A percentile compares a stretch with the other conserved stretches of the same genome.
phyloP scores from a whole-genome alignment of 2,329 filamentous ascomycete species.

The Rutstroemia sp. region DNA sequence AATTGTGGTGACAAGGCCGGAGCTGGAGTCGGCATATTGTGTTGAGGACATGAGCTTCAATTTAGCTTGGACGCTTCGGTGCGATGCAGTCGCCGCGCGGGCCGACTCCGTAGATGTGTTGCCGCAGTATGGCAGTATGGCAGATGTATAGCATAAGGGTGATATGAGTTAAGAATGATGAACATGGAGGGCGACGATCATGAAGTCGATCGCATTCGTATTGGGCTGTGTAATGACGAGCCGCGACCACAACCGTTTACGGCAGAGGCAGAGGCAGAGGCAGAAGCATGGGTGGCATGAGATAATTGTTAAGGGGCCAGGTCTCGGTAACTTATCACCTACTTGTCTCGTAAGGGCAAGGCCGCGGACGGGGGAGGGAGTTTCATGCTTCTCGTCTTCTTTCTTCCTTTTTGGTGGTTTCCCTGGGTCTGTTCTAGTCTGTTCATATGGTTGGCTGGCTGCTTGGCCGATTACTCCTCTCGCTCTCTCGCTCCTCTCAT shows the following conservation, averaged over 20 bases:
- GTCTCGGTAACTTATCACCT: neutral
- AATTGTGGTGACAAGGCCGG: constrained; percentile 32
- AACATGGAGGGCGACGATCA: constrained; percentile 8
- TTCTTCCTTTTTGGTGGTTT: neutral
- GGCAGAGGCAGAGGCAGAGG: neutral
- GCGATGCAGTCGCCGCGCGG: constrained; percentile 12
- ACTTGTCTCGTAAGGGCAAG: neutral
- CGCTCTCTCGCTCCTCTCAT: too few relatives aligned
- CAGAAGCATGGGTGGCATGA: constrained; percentile 6
- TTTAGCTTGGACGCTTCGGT: constrained; percentile 5
- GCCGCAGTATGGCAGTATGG: constrained; percentile 6
- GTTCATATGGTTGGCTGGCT: too few relatives aligned
- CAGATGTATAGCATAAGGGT: constrained; percentile 9
- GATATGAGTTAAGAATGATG: neutral
- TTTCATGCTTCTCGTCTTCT: neutral
- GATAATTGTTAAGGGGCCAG: neutral
- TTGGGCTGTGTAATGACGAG: constrained; percentile 1
- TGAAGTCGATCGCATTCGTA: constrained; percentile 5
- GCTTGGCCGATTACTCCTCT: neutral
- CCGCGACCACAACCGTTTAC: constrained; percentile 6
- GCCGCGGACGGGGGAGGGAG: neutral
- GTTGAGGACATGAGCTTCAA: constrained; percentile 6
- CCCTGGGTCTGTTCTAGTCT: too few relatives aligned
- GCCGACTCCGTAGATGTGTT: constrained; percentile 9
- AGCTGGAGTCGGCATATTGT: constrained; percentile 25